Conservation (phyloP, 306 rosid genomes). For the Begonia loranthoides region DNA sequence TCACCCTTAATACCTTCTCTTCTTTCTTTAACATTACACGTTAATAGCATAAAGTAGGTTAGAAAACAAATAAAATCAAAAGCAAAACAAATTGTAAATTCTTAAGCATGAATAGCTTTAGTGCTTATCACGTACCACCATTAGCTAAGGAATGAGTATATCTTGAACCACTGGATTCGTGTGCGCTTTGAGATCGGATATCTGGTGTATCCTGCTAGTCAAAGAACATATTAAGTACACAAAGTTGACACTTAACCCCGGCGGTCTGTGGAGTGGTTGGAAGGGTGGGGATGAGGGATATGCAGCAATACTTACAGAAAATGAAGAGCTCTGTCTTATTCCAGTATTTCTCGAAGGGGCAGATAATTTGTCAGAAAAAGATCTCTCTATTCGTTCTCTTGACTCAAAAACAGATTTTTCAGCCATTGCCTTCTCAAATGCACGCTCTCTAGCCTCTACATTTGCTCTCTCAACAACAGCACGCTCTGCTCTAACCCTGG, state of each 20-base stretch:
- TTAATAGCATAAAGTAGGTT: slow-evolving; percentile 14
- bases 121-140: slow-evolving; percentile 39
- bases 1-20: slow-evolving; percentile 51
- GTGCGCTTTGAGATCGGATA: slow-evolving; percentile 27
- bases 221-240: slow-evolving; percentile 12
- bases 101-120: not conserved
- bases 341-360: slow-evolving; percentile 40
- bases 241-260: not conserved
- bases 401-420: slow-evolving; percentile 54
- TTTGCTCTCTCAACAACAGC: slow-evolving; percentile 85
- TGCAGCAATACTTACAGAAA: slow-evolving; percentile 42
- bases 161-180: slow-evolving; percentile 31
- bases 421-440: slow-evolving; percentile 57
- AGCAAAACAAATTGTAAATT: not conserved
- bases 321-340: slow-evolving; percentile 42
- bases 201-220: slow-evolving; percentile 50
- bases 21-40: slow-evolving; percentile 29
- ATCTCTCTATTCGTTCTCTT: slow-evolving; percentile 65
- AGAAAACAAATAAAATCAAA: slow-evolving; percentile 4
- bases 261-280: no score
- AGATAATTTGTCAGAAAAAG: slow-evolving; percentile 67
- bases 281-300: no score
- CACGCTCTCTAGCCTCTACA: slow-evolving; percentile 88
- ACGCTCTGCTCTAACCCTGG: slow-evolving; percentile 77
- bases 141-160: slow-evolving; percentile 34